phyloP scores from a whole-genome alignment of 2,329 filamentous ascomycete genomes.

The Cladobotryum protrusum region DNA sequence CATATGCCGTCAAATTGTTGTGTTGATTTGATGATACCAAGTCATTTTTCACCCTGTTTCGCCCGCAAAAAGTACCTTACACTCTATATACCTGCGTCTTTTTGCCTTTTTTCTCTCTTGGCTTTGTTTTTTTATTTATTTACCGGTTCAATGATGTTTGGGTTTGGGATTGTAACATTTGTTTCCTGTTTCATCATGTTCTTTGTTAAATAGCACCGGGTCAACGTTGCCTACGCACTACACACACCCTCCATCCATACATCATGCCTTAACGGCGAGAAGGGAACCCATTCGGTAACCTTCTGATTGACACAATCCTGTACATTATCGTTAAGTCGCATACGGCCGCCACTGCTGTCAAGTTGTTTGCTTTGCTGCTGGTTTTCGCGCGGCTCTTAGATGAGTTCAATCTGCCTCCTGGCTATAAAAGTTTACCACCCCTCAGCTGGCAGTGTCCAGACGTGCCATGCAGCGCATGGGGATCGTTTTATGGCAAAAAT shows the following conservation, averaged over 20 bases:
- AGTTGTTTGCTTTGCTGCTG: constrained; percentile 28
- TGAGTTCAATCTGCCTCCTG: constrained; percentile 30
- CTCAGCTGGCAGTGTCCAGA: constrained; percentile 19
- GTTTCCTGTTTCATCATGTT: constrained; percentile 12
- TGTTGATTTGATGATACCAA: constrained; percentile 36
- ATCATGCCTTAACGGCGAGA: constrained; percentile 25
- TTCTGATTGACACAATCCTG: constrained; percentile 39
- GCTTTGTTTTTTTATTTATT: constrained; percentile 18
- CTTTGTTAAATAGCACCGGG: constrained; percentile 23
- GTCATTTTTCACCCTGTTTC: constrained; percentile 14
- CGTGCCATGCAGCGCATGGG: constrained; percentile 7
- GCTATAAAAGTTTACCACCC: constrained; percentile 27
- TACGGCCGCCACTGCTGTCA: constrained; percentile 36
- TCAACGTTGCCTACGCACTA: constrained; percentile 21
- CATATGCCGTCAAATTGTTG: constrained; percentile 22
- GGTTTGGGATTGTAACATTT: constrained; percentile 26
- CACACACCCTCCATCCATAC: constrained; percentile 15
- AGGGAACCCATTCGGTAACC: constrained; percentile 33
- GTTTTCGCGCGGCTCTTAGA: constrained; percentile 29
- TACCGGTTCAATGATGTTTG: constrained; percentile 17
- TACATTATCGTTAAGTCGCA: constrained; percentile 50
- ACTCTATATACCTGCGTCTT: constrained; percentile 20
- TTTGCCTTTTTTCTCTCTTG: constrained; percentile 18
- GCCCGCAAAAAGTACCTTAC: constrained; percentile 15
- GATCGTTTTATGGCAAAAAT: constrained; percentile 5